Evolutionary conservation across 345 rosid genomes (phyloP), one percentile per base, ranked within the genome.

Genomic region (Ceriops tagal): DNA sequence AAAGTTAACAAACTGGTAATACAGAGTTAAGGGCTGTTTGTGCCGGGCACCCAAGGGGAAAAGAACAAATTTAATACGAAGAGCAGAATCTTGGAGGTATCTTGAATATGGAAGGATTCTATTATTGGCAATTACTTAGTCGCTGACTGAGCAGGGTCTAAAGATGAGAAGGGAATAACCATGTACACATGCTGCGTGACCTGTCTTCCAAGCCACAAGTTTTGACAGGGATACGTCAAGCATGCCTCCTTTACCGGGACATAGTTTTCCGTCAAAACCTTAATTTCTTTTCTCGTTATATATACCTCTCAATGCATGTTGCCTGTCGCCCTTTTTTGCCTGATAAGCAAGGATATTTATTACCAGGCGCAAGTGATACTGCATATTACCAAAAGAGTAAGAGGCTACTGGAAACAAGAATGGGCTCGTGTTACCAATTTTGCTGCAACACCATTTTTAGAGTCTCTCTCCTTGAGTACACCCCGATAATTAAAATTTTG

Each of bases 221-320:
- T 62, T 65, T 65, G 75, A 72, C 64, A 72, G 34, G 37, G 58
- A 65, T 65, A 28, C 58, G 28, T 65, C 75, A 5, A 59, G 61
- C 76, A 72, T 58, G 71, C 76, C 9, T 53, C 70, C 24, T 53
- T 22, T 28, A n/a, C 31, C 24, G 53, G 46, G 69, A 24, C 69
- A 58, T 58, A 4, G 35, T 49, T 58, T 71, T 58, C 39, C 28
- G 16, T 47, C n/a, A 8, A 27, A 34, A 51, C 52, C 65, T 35
- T 55, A 22, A 24, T 61, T 35, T 70, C 9, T 61, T 2, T 32
- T 24, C 4, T 8, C 10, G 2, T 15, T 16, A 15, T n/a, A 15
- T n/a, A 39, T 39, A 2, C 15, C 5, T 22, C 15, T 55, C 28
- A 9, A n/a, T 22, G 8, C 27, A 55, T 55, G 3, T 55, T 3